phyloP scores from a whole-genome alignment of 345 rosid species.

The Gossypium australe region DNA sequence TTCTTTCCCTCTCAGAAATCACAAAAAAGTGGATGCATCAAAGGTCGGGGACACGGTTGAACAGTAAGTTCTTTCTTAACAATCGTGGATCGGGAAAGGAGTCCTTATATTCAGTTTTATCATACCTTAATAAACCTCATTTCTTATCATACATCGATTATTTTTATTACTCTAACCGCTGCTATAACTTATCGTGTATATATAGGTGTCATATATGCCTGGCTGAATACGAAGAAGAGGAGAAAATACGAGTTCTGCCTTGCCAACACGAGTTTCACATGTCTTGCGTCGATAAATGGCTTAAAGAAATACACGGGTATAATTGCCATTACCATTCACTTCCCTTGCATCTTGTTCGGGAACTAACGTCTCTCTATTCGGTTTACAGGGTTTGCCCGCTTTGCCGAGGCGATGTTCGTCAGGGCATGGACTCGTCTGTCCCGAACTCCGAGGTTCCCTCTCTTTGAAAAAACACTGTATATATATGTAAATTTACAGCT shows the following conservation, averaged over 20 bases:
- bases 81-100: neutral
- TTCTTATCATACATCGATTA: neutral
- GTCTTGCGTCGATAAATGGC: constrained; percentile 79
- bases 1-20: constrained; percentile 56
- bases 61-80: constrained; percentile 45
- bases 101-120: neutral
- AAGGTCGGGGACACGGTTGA: constrained; percentile 31
- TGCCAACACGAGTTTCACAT: constrained; percentile 79
- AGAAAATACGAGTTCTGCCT: constrained; percentile 66
- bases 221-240: constrained; percentile 65
- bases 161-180: neutral
- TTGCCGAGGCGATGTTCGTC: constrained; percentile 65
- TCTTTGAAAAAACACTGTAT: constrained; percentile 22
- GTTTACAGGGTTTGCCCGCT: constrained; percentile 60
- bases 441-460: constrained; percentile 29
- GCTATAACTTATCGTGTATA: neutral
- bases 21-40: constrained; percentile 35
- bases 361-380: neutral
- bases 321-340: neutral
- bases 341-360: neutral
- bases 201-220: constrained; percentile 68
- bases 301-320: constrained; percentile 80
- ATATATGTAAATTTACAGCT: constrained; percentile 11
- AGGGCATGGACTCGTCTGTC: constrained; percentile 22
- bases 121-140: neutral